A percentile compares a stretch with the other conserved stretches of the same genome.
These are phyloP conservation scores for Lolium multiflorum DNA, from an alignment of 176 grass and related monocot genomes.

Conservation along the genomic window DNA sequence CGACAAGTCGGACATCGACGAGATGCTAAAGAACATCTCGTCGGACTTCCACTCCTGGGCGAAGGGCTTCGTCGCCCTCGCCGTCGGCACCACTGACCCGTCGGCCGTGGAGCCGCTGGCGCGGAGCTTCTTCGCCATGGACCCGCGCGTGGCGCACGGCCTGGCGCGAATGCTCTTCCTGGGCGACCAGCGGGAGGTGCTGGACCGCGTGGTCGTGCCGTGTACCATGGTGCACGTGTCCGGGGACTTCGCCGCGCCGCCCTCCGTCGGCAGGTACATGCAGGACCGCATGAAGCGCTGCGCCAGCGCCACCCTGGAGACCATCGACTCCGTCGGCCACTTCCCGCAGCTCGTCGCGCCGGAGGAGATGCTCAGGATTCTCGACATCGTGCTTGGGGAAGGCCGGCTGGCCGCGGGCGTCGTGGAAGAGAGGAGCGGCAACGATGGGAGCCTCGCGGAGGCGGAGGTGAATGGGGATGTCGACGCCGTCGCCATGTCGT, in stretches of 20 bases:
- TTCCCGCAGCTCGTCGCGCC: constrained; percentile 71
- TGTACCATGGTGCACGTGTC: constrained; percentile 64
- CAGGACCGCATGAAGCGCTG: constrained; percentile 55
- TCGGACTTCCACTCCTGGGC: constrained; percentile 67
- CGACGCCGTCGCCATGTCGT: constrained; percentile 23
- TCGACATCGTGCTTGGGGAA: constrained; percentile 48
- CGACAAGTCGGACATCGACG: constrained; percentile 49
- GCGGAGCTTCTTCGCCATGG: constrained; percentile 69
- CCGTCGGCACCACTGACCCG: constrained; percentile 23
- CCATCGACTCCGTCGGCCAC: constrained; percentile 63
- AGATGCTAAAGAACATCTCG: constrained; percentile 53
- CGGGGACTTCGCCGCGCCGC: constrained; percentile 63
- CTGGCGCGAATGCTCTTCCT: constrained; percentile 73
- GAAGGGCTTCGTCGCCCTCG: constrained; percentile 48
- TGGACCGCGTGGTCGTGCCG: constrained; percentile 51
- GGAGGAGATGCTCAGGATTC: constrained; percentile 51
- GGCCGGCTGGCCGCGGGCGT: neutral
- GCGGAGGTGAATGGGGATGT: constrained; percentile 16
- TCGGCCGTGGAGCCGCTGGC: constrained; percentile 35
- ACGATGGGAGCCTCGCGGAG: neutral
- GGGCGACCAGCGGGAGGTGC: constrained; percentile 55
- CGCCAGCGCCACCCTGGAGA: constrained; percentile 43
- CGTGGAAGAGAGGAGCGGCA: neutral
- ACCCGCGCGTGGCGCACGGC: constrained; percentile 56
- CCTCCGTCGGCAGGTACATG: constrained; percentile 63